Base-by-base conservation (phyloP, 106 monocot genomes). In the Dioscorea alata region DNA sequence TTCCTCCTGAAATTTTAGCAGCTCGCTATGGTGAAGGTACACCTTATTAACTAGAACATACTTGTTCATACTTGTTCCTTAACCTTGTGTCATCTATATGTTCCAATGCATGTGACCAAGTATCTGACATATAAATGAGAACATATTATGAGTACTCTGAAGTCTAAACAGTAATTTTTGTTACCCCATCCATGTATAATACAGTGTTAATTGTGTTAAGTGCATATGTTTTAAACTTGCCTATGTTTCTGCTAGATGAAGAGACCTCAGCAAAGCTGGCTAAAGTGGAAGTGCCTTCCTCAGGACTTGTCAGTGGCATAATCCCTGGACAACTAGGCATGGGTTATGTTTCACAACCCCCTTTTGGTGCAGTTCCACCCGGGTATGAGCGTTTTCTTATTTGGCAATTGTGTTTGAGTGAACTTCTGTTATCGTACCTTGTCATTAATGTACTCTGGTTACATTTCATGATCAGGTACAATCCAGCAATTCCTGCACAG, bases 11-110 rank as follows among this genome's bases (percentile, higher is more conserved):
- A 57, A 70, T 86, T 4, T 75, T 86, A 78, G 80, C 90, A 50
- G 85, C 83, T 51, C 90, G 86, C 32, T 90, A 90, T 65, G 90
- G 90, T 48, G 90, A 86, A 86, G 90, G 90, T 90, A 72, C 59
- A 15, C 23, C 24, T 42, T 42, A 6, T 8, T 42, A 42, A 28
- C 28, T 1, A 28, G 28, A 28, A 28, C 28, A 28, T 28, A 28
- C 4, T 42, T 42, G 42, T 42, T 42, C 42, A 42, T 42, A 42
- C 42, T 42, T 42, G 42, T 42, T 42, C 42, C 42, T 42, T 42
- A 42, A 42, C 42, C 5, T 6, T 42, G 42, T 10, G 6, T 42
- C 6, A 42, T 42, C 10, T 42, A 42, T 42, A 42, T 42, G 42
- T 42, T 42, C 9, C 42, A 42, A 42, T 42, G 9, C 10, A 42